Percentiles rank a stretch among this genome's conserved stretches.
These are phyloP conservation scores for Cytospora piceae DNA, from an alignment of 2,329 filamentous ascomycete genomes.

Conservation along the genomic window DNA sequence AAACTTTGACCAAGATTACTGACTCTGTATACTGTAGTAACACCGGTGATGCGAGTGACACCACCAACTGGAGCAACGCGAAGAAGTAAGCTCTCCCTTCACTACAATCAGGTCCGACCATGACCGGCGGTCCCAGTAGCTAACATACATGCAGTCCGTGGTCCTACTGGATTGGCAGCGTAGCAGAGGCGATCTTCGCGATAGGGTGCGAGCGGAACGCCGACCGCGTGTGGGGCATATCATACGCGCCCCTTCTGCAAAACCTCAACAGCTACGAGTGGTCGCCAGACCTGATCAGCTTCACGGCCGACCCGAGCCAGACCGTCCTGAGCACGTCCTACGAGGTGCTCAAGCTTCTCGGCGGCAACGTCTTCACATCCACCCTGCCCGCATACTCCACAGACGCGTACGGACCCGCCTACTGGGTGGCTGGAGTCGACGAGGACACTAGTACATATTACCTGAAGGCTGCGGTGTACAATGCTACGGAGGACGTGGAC, in stretches of 20 bases:
- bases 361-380: constrained; percentile 24
- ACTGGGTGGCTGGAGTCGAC: constrained; percentile 33
- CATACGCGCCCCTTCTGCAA: constrained; percentile 27
- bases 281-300: constrained; percentile 41
- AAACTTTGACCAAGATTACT: neutral
- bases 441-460: constrained; percentile 26
- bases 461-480: constrained; percentile 36
- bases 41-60: constrained; percentile 32
- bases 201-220: constrained; percentile 56
- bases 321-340: constrained; percentile 29
- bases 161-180: constrained; percentile 62
- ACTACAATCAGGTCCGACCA: neutral
- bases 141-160: constrained; percentile 20
- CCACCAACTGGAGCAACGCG: constrained; percentile 16
- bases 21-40: constrained; percentile 28
- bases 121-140: neutral
- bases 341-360: constrained; percentile 27
- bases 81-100: constrained; percentile 15
- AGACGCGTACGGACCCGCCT: constrained; percentile 26
- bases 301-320: constrained; percentile 26
- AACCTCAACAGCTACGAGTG: constrained; percentile 56
- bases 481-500: constrained; percentile 52
- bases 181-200: constrained; percentile 60
- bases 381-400: constrained; percentile 22
- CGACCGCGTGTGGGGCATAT: constrained; percentile 18